These are phyloP conservation scores for Populus hybrid DNA, from an alignment of 441 rosid species.

Conservation along the genomic window DNA sequence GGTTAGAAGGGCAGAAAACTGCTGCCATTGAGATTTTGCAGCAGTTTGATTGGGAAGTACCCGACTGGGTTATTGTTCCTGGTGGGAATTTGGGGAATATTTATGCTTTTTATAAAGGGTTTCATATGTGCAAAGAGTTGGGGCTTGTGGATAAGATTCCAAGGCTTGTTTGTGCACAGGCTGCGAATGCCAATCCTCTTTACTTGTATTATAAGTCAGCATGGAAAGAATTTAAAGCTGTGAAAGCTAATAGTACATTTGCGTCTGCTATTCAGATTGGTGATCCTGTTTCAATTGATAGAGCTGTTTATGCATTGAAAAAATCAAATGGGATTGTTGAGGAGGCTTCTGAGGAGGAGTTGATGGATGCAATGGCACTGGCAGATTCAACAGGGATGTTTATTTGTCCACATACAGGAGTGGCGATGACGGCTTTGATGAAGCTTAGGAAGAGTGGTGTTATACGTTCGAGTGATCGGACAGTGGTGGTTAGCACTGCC, in stretches of 20 bases:
- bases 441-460: conserved; percentile 56
- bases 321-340: conserved; percentile 48
- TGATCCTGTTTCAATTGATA: conserved; percentile 60
- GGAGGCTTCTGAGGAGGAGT: conserved; percentile 57
- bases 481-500: conserved; percentile 62
- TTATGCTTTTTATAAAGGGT: conserved; percentile 64
- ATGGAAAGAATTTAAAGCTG: conserved; percentile 47
- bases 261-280: conserved; percentile 74
- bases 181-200: conserved; percentile 60
- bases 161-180: conserved; percentile 61
- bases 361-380: conserved; percentile 56
- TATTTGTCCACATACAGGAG: conserved; percentile 66
- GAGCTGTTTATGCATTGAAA: conserved; percentile 56
- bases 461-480: conserved; percentile 45
- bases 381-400: conserved; percentile 62
- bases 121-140: conserved; percentile 55
- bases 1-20: conserved; percentile 63
- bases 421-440: conserved; percentile 52
- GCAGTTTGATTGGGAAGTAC: conserved; percentile 69
- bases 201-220: conserved; percentile 47
- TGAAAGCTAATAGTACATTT: conserved; percentile 49
- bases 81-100: conserved; percentile 64
- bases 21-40: conserved; percentile 62
- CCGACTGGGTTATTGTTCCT: conserved; percentile 64
- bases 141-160: conserved; percentile 60